Conservation (phyloP, 306 rosid species). For the Prinsepia uniflora region DNA sequence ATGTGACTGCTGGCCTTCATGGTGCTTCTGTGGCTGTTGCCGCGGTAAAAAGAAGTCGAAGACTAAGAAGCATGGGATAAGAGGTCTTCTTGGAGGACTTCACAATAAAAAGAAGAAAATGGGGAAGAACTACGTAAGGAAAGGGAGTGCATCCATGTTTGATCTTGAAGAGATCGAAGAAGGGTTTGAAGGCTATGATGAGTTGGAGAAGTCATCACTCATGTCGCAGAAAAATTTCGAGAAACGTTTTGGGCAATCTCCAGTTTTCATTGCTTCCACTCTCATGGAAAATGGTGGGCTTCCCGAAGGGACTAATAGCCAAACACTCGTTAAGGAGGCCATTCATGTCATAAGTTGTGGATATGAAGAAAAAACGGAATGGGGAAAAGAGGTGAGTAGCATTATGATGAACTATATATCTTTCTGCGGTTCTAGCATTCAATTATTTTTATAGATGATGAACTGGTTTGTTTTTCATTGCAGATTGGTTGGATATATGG, state of each 20-base stretch:
- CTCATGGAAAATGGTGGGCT: conserved; percentile 83
- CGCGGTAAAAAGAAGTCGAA: conserved; percentile 77
- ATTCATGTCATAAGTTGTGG: conserved; percentile 91
- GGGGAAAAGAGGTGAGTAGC: conserved; percentile 88
- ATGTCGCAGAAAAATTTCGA: conserved; percentile 64
- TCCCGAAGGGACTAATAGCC: conserved; percentile 59
- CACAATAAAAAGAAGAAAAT: conserved; percentile 75
- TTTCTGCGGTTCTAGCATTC: not conserved
- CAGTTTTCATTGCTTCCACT: conserved; percentile 80
- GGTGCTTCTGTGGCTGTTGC: conserved; percentile 53
- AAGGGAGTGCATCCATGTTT: conserved; percentile 42
- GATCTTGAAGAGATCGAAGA: conserved; percentile 81
- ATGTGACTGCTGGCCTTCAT: conserved; percentile 78
- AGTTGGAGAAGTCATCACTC: conserved; percentile 67
- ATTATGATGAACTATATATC: not conserved
- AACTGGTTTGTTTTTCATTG: conserved; percentile 15
- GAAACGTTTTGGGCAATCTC: conserved; percentile 83
- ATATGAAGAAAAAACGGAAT: conserved; percentile 93
- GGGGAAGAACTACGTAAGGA: conserved; percentile 52
- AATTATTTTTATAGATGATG: not conserved
- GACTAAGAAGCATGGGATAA: conserved; percentile 68
- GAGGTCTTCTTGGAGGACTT: conserved; percentile 56
- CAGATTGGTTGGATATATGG: conserved; percentile 99
- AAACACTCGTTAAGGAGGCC: conserved; percentile 75
- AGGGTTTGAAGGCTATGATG: conserved; percentile 70